Conservation (phyloP, 352 stramenopile species). For the Phytophthora sojae region DNA sequence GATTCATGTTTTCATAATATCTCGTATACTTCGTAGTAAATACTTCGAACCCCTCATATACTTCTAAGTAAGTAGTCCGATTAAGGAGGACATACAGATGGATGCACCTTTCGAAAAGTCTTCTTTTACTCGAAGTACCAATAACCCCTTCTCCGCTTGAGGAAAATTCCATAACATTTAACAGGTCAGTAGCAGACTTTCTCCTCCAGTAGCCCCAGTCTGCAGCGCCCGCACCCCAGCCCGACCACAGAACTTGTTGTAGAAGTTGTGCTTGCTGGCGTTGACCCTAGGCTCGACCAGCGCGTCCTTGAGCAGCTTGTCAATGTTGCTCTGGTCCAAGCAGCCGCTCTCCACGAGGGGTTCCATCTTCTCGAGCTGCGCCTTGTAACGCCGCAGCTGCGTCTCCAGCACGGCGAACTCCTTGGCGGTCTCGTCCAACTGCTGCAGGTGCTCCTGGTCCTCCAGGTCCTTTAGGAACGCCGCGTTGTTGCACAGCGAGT, state of each 20-base stretch:
- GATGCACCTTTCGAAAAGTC: too few relatives aligned
- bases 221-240: slow-evolving; percentile 56
- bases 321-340: slow-evolving; percentile 61
- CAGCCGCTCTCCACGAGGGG: slow-evolving; percentile 54
- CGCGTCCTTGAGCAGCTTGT: slow-evolving; percentile 67
- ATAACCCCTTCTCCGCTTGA: too few relatives aligned
- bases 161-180: too few relatives aligned
- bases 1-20: too few relatives aligned
- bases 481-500: slow-evolving; percentile 73
- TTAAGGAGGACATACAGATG: too few relatives aligned
- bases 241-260: slow-evolving; percentile 82
- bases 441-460: slow-evolving; percentile 58
- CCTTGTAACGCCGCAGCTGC: slow-evolving; percentile 73
- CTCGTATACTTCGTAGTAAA: too few relatives aligned
- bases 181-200: not conserved
- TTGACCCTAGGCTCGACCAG: slow-evolving; percentile 68
- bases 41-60: too few relatives aligned
- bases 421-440: slow-evolving; percentile 74
- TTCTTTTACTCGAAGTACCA: too few relatives aligned
- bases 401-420: slow-evolving; percentile 70
- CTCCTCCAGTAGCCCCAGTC: not conserved
- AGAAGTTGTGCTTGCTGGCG: slow-evolving; percentile 66
- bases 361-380: slow-evolving; percentile 74
- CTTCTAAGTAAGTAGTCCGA: too few relatives aligned
- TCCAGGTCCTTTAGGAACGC: slow-evolving; percentile 70